Evolutionary conservation across 148 eudicot species (phyloP).

Genomic region (Suaeda aralocaspica): DNA sequence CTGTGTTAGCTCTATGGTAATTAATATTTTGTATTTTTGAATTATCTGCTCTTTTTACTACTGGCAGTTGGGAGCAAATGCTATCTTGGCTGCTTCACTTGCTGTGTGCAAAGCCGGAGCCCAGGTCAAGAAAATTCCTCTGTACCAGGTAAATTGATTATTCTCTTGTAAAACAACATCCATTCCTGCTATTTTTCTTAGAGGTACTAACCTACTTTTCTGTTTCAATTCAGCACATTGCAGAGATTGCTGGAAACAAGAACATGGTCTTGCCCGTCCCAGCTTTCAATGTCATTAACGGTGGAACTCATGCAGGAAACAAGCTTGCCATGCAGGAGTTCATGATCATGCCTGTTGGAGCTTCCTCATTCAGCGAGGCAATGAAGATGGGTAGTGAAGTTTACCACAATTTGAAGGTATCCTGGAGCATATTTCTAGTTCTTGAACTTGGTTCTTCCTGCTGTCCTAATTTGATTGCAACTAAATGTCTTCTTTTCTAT

Average conservation of each 20-base stretch:
- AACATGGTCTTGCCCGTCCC: constrained; percentile 92
- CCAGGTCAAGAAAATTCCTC: constrained; percentile 61
- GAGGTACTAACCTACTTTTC: not conserved
- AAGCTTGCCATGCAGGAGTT: constrained; percentile 99
- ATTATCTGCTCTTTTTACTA: not conserved
- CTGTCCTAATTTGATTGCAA: not conserved
- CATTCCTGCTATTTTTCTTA: not conserved
- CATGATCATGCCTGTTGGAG: constrained; percentile 95
- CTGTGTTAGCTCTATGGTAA: not conserved
- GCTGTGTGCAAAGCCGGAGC: constrained; percentile 99
- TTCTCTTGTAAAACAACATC: not conserved
- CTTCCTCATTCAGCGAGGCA: constrained; percentile 82
- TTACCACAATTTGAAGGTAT: constrained; percentile 86
- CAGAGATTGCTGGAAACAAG: constrained; percentile 90
- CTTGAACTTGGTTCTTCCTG: not conserved
- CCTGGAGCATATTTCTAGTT: constrained; percentile 5
- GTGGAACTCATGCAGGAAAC: constrained; percentile 99
- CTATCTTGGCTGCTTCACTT: constrained; percentile 94
- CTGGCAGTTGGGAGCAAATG: constrained; percentile 91
- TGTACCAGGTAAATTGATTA: constrained; percentile 60
- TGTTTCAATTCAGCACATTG: constrained; percentile 68
- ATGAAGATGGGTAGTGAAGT: constrained; percentile 99
- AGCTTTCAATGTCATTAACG: constrained; percentile 98
- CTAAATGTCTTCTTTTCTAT: too few relatives aligned
- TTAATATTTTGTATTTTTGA: not conserved